phyloP scores from a whole-genome alignment of 2,329 filamentous ascomycete genomes.

The Cytospora schulzeri region DNA sequence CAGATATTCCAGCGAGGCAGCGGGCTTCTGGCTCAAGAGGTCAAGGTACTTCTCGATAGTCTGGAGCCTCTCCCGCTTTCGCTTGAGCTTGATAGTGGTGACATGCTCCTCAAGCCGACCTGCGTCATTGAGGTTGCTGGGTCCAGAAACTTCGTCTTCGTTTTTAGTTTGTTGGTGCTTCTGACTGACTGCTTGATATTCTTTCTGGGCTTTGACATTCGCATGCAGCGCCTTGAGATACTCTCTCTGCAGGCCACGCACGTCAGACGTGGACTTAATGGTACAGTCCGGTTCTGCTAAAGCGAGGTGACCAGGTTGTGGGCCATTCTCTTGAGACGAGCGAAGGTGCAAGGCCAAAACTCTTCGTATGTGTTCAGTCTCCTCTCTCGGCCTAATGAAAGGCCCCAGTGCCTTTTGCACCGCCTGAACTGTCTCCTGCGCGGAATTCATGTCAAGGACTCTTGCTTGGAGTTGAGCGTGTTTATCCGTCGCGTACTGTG shows the following conservation, averaged over 20 bases:
- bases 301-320: constrained; percentile 49
- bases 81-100: constrained; percentile 51
- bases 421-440: constrained; percentile 40
- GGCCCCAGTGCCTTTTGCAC: constrained; percentile 51
- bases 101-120: constrained; percentile 52
- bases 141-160: constrained; percentile 28
- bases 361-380: constrained; percentile 58
- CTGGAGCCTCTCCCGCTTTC: constrained; percentile 53
- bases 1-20: constrained; percentile 53
- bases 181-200: constrained; percentile 45
- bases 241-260: constrained; percentile 53
- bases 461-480: background rate
- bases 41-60: constrained; percentile 56
- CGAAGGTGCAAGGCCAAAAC: constrained; percentile 57
- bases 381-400: constrained; percentile 59
- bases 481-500: background rate
- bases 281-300: constrained; percentile 46
- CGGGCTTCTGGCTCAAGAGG: constrained; percentile 53
- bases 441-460: constrained; percentile 31
- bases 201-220: constrained; percentile 53
- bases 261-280: constrained; percentile 40
- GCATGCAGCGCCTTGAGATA: constrained; percentile 57
- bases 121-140: constrained; percentile 11
- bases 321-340: constrained; percentile 47
- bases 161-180: constrained; percentile 30